Conservation (phyloP, 1,284 basidiomycete species). For the Cryptococcus sp. region DNA sequence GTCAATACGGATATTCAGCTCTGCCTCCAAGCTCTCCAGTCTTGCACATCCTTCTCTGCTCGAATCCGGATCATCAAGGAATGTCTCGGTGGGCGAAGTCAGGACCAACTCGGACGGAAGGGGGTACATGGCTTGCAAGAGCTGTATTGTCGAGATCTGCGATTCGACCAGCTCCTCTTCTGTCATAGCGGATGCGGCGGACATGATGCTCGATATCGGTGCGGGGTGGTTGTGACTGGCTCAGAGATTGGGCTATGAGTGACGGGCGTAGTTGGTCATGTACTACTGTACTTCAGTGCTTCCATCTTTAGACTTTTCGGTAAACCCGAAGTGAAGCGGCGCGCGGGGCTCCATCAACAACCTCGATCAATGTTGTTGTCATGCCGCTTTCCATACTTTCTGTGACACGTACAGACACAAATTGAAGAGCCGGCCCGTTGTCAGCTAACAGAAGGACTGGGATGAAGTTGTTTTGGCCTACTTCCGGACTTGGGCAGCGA, state of each 20-base stretch:
- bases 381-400: too few relatives aligned
- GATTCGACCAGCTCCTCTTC: conserved; percentile 9
- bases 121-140: conserved; percentile 50
- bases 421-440: not conserved
- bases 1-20: conserved; percentile 10
- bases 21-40: conserved; percentile 5
- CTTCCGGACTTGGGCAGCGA: conserved; percentile 4
- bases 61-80: conserved; percentile 11
- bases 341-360: conserved; percentile 12
- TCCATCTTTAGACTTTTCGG: not conserved
- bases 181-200: not conserved
- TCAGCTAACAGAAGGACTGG: not conserved
- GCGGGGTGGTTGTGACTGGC: not conserved
- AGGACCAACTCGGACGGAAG: conserved; percentile 37
- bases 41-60: not conserved
- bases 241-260: not conserved
- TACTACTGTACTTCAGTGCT: not conserved
- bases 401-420: not conserved
- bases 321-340: not conserved
- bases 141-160: conserved; percentile 32
- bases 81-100: conserved; percentile 13
- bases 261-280: not conserved
- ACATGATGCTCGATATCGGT: not conserved
- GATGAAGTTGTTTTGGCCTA: conserved; percentile 45
- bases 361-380: not conserved